Base-by-base conservation (phyloP, 768 basidiomycete species). In the Termitomyces eurrhizus region DNA sequence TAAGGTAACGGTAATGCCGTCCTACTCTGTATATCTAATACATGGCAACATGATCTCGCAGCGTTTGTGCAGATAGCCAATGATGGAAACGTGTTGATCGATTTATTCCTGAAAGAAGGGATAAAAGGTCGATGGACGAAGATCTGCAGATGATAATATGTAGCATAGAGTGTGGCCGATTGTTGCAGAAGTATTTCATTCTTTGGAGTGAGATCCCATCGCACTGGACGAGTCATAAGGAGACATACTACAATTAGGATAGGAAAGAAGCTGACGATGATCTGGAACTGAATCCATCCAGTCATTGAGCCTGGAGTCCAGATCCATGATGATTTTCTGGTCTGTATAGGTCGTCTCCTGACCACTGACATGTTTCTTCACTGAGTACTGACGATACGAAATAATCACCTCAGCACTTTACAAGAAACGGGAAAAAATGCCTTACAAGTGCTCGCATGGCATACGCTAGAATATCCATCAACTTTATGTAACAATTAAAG, bases 21-120 rank as follows among this genome's bases (percentile, higher is more conserved):
- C 60, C 67, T 72, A 52, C 78, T 73, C 62, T 77, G 75, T 55
- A 74, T 62, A 73, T 92, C 90, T 21, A 89, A 70, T 33, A 94
- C 80, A 67, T 88, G 89, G 42, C 82, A 83, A 60, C 83, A 87
- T 1, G 89, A 90, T 8, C 90, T 78, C 2, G 93, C 89, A 0
- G 93, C 86, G 62, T 93, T 93, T n/a, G 88, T 85, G 70, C 92
- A 93, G 56, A 94, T 93, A 0, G 90, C 89, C 36, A 93, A 76
- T 0, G 91, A 67, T 75, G 88, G 86, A 53, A 87, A 80, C 0
- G 72, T 68, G 1, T 70, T 61, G 6, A 73, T 69, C 9, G 65
- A 64, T 11, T 71, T 78, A 58, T 84, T 84, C 49, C 79, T 74
- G 3, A 84, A 82, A 0, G 82, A 82, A 0, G 89, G 89, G 59